Base-by-base conservation (phyloP, 2,329 filamentous ascomycete species). In the Talaromyces pinophilus region DNA sequence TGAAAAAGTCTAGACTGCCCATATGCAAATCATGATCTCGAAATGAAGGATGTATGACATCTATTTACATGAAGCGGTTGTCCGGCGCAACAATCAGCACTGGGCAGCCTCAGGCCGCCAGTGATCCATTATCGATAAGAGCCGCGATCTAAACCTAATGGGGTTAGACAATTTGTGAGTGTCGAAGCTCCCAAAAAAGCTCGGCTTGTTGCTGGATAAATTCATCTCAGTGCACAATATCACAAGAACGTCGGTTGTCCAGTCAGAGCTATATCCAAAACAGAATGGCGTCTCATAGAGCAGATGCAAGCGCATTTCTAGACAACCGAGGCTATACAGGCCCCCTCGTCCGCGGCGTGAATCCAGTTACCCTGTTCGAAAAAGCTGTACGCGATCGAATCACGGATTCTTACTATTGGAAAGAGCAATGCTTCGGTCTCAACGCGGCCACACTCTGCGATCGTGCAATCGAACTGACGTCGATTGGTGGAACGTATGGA, bases 371-470 rank as follows among this genome's bases (percentile, higher is more conserved):
- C 4, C 91, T 98, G 67, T 91, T 98, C 85, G 94, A 98, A 79
- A 97, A 96, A 78, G 91, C 93, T 48, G 92, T 97, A 70, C 91
- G 92, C 75, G 95, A 99, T 80, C 93, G 95, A 76, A 97, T 99
- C 79, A 88, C 93, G 71, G 93, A 97, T 75, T 92, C 89, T 63
- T 96, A 97, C 81, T 99, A 97, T 83, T 99, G 93, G 91, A 97
- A 97, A 80, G 95, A 98, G 81, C 93, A 97, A 82, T 97, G 95
- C 78, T 99, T 98, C 80, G 95, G 91, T 50, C 85, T 99, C 70
- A 99, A 98, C 82, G 86, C 87, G 3, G 88, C 88, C 1, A 90
- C 87, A 0, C 78, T 99, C 5, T 90, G 97, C 72, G 92, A 97
- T 81, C 92, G 95, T 70, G 93, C 96, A 0, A 91, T 92, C 30